Base-by-base conservation (phyloP, 2,329 filamentous ascomycete species). In the Dothistroma septosporum region DNA sequence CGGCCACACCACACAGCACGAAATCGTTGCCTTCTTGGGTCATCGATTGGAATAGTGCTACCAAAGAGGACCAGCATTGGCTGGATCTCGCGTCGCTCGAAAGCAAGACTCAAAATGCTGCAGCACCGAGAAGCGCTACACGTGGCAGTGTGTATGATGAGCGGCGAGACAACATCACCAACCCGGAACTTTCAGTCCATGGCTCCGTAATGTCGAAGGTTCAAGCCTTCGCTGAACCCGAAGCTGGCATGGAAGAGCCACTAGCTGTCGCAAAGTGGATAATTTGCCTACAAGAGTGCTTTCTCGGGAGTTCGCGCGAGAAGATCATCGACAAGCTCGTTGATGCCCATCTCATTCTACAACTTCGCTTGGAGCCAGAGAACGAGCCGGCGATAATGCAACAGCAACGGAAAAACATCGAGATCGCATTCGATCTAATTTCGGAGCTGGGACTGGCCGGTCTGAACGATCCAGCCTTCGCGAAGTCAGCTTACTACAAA, bases 251-350 rank as follows among this genome's bases (percentile, higher is more conserved):
- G 31, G 10, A 53, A 32, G 50, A 53, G 31, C 31, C 50, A 31
- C 16, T 53, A 3, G 50, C 50, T 11, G 50, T 53, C 24, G 50
- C 50, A 11, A 53, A 53, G 50, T 53, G 50, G 50, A 28, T 53
- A 4, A 19, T 53, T 4, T 53, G 50, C 19, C 50, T 53, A 12
- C 50, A 53, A 35, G 50, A 53, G 21, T 53, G 50, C 31, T 53
- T 53, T 11, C 50, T 53, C 0, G 50, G 50, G 4, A 53, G 16
- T 19, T n/a, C 50, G 10, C 31, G 22, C 24, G 50, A 53, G 14
- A 53, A 53, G 50, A 53, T 53, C 31, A 53, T 53, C 50, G 50
- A 53, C 28, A 53, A 53, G 31, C 50, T 53, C 50, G 50, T 53
- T 1, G 50, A 35, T 21, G 50, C 50, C 12, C 50, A 53, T n/a